Evolutionary conservation across 1,284 basidiomycete genomes (phyloP).

Genomic region (Tilletia horrida): DNA sequence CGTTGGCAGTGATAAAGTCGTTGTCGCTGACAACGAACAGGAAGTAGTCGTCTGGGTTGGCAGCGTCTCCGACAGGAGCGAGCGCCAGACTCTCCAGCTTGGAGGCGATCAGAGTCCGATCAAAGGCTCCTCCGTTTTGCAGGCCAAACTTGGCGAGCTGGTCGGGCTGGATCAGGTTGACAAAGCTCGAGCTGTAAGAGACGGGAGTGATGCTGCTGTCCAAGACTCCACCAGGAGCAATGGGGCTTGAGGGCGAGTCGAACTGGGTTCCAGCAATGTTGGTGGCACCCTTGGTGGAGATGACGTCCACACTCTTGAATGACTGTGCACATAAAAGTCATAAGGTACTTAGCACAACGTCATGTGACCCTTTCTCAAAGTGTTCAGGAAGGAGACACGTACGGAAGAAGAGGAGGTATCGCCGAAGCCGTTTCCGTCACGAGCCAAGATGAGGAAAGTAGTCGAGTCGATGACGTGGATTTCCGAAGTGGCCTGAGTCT

Average conservation of each 20-base stretch:
- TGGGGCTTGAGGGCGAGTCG: conserved; percentile 62
- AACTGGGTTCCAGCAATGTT: conserved; percentile 65
- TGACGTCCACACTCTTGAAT: conserved; percentile 60
- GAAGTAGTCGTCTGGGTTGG: conserved; percentile 66
- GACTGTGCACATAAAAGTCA: neutral
- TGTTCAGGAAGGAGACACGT: neutral
- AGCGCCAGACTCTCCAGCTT: conserved; percentile 70
- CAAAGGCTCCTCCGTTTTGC: conserved; percentile 56
- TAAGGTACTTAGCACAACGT: neutral
- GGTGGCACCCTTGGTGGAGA: conserved; percentile 63
- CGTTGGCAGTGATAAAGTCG: conserved; percentile 66
- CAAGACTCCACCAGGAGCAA: conserved; percentile 62
- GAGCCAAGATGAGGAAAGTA: conserved; percentile 63
- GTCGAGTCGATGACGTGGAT: conserved; percentile 62
- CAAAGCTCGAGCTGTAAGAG: conserved; percentile 61
- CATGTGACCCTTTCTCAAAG: neutral
- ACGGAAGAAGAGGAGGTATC: conserved; percentile 45
- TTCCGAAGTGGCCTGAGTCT: conserved; percentile 63
- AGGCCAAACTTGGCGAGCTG: conserved; percentile 64
- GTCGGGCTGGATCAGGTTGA: conserved; percentile 61
- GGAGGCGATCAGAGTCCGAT: conserved; percentile 62
- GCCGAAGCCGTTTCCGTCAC: conserved; percentile 66
- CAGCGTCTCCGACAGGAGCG: conserved; percentile 61
- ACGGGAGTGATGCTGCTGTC: conserved; percentile 60
- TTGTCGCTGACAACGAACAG: conserved; percentile 67